These are phyloP conservation scores for Geotrichum cucujoidarum DNA, from an alignment of 1,139 yeast species.

Conservation along the genomic window DNA sequence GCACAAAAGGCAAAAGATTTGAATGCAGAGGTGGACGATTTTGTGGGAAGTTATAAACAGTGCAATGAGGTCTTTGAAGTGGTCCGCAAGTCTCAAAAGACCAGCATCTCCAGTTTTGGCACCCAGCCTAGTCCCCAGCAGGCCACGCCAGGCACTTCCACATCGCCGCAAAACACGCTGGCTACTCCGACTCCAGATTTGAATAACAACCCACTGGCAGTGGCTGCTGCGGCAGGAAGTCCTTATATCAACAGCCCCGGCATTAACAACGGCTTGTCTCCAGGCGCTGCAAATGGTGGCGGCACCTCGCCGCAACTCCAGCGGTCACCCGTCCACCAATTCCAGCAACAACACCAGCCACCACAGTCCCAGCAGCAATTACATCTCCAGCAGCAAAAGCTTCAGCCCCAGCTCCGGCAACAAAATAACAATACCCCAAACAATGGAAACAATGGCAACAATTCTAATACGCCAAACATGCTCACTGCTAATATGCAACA, in stretches of 20 bases:
- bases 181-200: constrained; percentile 9
- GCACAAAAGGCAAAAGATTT: constrained; percentile 18
- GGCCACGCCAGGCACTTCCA: constrained; percentile 4
- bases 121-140: constrained; percentile 12
- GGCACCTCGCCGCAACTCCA: constrained; percentile 7
- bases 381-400: constrained; percentile 8
- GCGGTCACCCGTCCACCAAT: constrained; percentile 8
- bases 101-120: constrained; percentile 6
- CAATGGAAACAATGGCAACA: constrained; percentile 2
- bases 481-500: not conserved
- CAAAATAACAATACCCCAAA: constrained; percentile 4
- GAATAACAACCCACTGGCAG: constrained; percentile 5
- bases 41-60: constrained; percentile 16
- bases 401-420: constrained; percentile 9
- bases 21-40: constrained; percentile 18
- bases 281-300: not conserved
- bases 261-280: constrained; percentile 3
- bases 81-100: constrained; percentile 12
- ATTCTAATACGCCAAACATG: constrained; percentile 5
- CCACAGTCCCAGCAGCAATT: constrained; percentile 3
- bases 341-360: constrained; percentile 6
- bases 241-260: constrained; percentile 9
- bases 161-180: constrained; percentile 7
- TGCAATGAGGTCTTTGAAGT: constrained; percentile 10
- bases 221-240: constrained; percentile 10